Conservation (phyloP, 805 yeast species). For the Saccharomyces jurei region DNA sequence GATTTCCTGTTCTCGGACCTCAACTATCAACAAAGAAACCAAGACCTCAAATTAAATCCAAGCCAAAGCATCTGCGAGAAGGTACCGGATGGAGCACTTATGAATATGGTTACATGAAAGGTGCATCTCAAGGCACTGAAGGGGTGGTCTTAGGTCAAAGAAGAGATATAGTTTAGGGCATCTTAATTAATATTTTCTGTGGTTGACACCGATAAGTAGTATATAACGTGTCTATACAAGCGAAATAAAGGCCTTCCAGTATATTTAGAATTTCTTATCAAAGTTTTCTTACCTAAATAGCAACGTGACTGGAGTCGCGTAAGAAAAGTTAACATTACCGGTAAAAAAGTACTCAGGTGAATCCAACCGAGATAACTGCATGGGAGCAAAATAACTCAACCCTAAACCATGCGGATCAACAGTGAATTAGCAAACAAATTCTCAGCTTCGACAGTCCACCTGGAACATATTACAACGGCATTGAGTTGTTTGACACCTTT, state of each 20-base stretch:
- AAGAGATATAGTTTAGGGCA: constrained; percentile 34
- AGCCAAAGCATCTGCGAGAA: constrained; percentile 40
- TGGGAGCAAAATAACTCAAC: background rate
- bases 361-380: background rate
- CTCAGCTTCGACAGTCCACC: constrained; percentile 40
- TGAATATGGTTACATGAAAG: constrained; percentile 54
- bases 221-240: background rate
- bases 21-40: constrained; percentile 40
- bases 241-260: background rate
- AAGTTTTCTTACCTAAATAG: background rate
- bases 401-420: background rate
- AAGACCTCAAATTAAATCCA: constrained; percentile 45
- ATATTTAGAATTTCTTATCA: background rate
- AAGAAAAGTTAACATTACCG: background rate
- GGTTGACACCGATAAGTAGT: background rate
- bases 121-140: constrained; percentile 48
- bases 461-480: constrained; percentile 40
- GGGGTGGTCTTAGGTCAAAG: constrained; percentile 46
- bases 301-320: background rate
- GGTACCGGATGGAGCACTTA: constrained; percentile 46
- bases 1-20: constrained; percentile 51
- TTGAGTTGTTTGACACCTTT: constrained; percentile 37
- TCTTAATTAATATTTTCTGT: background rate
- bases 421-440: constrained; percentile 16
- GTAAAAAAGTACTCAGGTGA: background rate